These are phyloP conservation scores for Amaranthus tricolor DNA, from an alignment of 179 eudicot genomes.

Conservation along the genomic window DNA sequence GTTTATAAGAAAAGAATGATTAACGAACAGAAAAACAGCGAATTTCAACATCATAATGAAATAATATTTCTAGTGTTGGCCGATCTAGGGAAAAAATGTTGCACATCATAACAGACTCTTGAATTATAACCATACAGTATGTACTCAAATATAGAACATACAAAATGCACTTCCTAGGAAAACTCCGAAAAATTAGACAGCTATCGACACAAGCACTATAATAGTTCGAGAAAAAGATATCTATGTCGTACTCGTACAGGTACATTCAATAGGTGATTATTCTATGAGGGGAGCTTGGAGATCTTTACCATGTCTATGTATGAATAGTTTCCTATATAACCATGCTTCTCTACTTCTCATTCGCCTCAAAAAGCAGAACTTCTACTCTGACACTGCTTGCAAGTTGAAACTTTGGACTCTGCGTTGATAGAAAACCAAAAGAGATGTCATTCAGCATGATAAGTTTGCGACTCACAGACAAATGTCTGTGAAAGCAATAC, in stretches of 20 bases:
- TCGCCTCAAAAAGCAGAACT: neutral
- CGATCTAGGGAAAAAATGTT: slow-evolving; percentile 3
- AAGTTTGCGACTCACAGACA: neutral
- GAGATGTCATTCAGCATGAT: neutral
- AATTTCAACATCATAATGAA: slow-evolving; percentile 5
- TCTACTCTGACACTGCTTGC: slow-evolving; percentile 11
- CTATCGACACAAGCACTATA: slow-evolving; percentile 22
- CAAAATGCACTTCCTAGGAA: slow-evolving; percentile 12
- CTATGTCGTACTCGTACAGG: neutral
- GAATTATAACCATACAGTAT: slow-evolving; percentile 14
- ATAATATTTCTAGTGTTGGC: neutral
- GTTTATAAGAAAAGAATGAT: neutral
- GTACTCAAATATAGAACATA: slow-evolving; percentile 6
- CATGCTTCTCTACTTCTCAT: slow-evolving; percentile 14
- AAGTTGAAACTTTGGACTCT: slow-evolving; percentile 13
- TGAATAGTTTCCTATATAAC: slow-evolving; percentile 19
- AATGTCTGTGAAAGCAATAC: neutral
- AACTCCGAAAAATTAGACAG: neutral
- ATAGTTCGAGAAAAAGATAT: slow-evolving; percentile 14
- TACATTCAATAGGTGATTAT: slow-evolving; percentile 25
- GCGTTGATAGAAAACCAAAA: slow-evolving; percentile 16
- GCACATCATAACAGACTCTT: slow-evolving; percentile 6
- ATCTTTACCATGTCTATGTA: slow-evolving; percentile 22
- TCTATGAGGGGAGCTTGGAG: slow-evolving; percentile 16
- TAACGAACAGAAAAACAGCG: slow-evolving; percentile 11